phyloP scores from a whole-genome alignment of 352 stramenopile genomes.

The Plasmopara muralis region DNA sequence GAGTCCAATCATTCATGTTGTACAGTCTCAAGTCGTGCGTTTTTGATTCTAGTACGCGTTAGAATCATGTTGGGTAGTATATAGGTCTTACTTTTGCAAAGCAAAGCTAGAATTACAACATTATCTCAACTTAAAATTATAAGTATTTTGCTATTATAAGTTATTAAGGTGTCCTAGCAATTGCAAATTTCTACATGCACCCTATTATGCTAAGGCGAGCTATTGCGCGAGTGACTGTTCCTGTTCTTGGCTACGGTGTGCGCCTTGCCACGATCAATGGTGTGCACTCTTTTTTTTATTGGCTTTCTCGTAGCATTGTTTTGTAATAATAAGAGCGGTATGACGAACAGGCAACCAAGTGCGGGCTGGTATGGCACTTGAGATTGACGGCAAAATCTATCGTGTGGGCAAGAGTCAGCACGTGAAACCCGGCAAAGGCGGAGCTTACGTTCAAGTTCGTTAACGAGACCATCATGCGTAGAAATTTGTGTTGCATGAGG shows the following conservation, averaged over 20 bases:
- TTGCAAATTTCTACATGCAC: too few relatives aligned
- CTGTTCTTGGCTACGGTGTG: constrained; percentile 24
- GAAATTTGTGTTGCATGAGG: constrained; percentile 1
- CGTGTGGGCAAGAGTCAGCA: constrained; percentile 79
- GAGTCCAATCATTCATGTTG: too few relatives aligned
- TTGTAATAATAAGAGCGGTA: constrained; percentile 5
- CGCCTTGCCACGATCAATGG: constrained; percentile 70
- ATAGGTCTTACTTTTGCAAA: too few relatives aligned
- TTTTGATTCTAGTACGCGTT: too few relatives aligned
- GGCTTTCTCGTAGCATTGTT: neutral
- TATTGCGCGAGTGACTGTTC: constrained; percentile 27
- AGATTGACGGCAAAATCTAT: constrained; percentile 81
- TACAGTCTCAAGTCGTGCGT: too few relatives aligned
- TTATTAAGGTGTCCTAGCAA: too few relatives aligned
- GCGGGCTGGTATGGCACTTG: constrained; percentile 72
- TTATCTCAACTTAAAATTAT: too few relatives aligned
- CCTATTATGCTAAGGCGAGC: constrained; percentile 41
- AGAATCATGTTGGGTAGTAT: too few relatives aligned
- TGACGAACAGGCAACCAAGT: constrained; percentile 65
- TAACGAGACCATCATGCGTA: neutral
- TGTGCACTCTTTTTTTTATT: constrained; percentile 3
- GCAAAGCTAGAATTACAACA: too few relatives aligned
- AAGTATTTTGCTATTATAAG: too few relatives aligned
- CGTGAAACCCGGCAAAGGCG: constrained; percentile 81
- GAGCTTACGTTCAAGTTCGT: constrained; percentile 66